phyloP scores from a whole-genome alignment of 352 stramenopile species.

The Phytophthora rubi region DNA sequence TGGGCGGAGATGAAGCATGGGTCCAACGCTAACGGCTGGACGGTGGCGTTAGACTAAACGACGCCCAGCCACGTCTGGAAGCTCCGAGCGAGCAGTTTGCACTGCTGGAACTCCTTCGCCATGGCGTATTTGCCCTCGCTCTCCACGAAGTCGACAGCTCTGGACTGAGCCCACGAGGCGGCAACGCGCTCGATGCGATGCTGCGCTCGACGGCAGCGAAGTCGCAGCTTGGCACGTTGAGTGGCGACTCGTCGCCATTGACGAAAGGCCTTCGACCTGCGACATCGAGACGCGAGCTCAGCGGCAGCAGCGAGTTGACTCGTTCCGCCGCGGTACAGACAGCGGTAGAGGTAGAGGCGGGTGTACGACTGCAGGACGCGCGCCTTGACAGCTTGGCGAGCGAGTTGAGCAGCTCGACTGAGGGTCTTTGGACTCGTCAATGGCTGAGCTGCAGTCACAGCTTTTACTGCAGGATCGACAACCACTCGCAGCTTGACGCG shows the following conservation, averaged over 20 bases:
- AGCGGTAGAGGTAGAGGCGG: constrained; percentile 32
- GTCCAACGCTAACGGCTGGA: constrained; percentile 7
- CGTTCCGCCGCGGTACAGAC: constrained; percentile 22
- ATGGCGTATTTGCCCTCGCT: constrained; percentile 55
- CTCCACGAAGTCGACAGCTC: constrained; percentile 26
- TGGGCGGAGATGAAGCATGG: neutral
- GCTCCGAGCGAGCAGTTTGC: constrained; percentile 25
- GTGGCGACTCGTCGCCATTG: constrained; percentile 22
- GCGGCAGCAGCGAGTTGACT: constrained; percentile 29
- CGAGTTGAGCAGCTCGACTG: constrained; percentile 23
- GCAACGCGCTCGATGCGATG: constrained; percentile 11
- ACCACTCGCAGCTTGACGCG: constrained; percentile 28
- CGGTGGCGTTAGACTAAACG: no score
- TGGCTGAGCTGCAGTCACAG: neutral
- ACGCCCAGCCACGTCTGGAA: constrained; percentile 31
- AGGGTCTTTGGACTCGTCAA: constrained; percentile 8
- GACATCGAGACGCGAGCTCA: constrained; percentile 25
- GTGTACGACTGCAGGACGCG: constrained; percentile 31
- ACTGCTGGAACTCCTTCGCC: constrained; percentile 51
- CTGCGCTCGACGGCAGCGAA: constrained; percentile 22
- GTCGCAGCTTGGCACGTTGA: constrained; percentile 23
- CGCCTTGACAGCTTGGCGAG: constrained; percentile 31
- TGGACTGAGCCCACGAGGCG: constrained; percentile 7
- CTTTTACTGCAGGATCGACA: neutral
- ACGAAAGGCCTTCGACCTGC: constrained; percentile 17